These are phyloP conservation scores for Phytophthora niederhauseri DNA, from an alignment of 352 stramenopile genomes.

Conservation along the genomic window DNA sequence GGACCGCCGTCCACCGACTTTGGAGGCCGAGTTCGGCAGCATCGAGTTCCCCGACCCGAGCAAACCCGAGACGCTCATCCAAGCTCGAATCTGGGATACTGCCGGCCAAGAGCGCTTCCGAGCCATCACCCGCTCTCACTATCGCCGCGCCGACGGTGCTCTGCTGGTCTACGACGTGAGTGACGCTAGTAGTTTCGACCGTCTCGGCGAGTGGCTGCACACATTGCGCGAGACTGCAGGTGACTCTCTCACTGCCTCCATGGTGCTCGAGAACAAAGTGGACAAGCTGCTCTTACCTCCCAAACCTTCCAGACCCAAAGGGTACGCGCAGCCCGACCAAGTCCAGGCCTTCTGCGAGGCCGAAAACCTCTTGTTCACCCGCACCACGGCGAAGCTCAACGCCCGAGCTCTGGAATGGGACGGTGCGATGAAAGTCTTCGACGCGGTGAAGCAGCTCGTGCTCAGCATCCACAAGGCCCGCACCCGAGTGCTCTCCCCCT, in stretches of 20 bases:
- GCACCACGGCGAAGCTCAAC: constrained; percentile 74
- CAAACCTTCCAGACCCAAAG: constrained; percentile 18
- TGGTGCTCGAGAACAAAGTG: constrained; percentile 93
- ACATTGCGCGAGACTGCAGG: constrained; percentile 87
- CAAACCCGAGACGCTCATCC: constrained; percentile 56
- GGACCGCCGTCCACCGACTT: constrained; percentile 63
- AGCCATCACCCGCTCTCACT: constrained; percentile 88
- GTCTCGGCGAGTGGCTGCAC: constrained; percentile 89
- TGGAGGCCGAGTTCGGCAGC: constrained; percentile 80
- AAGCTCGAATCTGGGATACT: constrained; percentile 92
- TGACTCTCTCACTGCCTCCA: constrained; percentile 84
- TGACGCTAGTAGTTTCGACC: constrained; percentile 84
- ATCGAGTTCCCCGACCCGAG: constrained; percentile 67
- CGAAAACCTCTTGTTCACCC: constrained; percentile 65
- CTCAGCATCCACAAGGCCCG: constrained; percentile 60
- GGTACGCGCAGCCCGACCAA: constrained; percentile 51
- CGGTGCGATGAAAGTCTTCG: constrained; percentile 43
- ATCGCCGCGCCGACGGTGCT: constrained; percentile 85
- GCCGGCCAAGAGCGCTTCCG: constrained; percentile 91
- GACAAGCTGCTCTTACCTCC: constrained; percentile 54
- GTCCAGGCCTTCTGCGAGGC: constrained; percentile 63
- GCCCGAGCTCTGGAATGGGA: constrained; percentile 61
- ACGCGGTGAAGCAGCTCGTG: constrained; percentile 63
- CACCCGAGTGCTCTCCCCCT: background rate
- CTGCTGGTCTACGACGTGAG: constrained; percentile 94